Conservation (phyloP, 1,284 basidiomycete species). For the Boletus semigastroideus region DNA sequence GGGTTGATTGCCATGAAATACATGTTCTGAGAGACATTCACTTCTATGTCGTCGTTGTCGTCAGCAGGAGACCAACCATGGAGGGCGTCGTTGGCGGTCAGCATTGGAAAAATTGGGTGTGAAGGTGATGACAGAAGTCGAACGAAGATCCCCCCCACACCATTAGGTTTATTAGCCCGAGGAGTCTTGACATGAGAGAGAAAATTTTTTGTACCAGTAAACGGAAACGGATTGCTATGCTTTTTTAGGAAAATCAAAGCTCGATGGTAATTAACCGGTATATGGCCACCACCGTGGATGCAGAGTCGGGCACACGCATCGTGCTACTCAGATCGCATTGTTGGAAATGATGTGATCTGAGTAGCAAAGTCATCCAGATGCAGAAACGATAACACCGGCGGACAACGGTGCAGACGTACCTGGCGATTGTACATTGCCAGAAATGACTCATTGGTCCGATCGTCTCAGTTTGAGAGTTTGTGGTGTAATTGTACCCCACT, state of each 20-base stretch:
- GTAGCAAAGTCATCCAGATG: neutral
- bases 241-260: no score
- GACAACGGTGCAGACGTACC: neutral
- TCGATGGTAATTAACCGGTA: no score
- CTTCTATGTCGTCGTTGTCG: slow-evolving; percentile 31
- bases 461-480: neutral
- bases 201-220: slow-evolving; percentile 1
- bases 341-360: slow-evolving; percentile 12
- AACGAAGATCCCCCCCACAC: neutral
- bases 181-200: slow-evolving; percentile 1
- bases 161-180: slow-evolving; percentile 11
- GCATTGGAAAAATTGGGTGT: slow-evolving; percentile 9
- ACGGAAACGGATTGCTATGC: slow-evolving; percentile 6
- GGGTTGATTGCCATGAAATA: slow-evolving; percentile 11
- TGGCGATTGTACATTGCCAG: neutral
- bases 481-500: neutral
- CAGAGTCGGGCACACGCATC: no score
- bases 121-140: neutral
- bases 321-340: no score
- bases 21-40: slow-evolving; percentile 22
- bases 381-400: neutral
- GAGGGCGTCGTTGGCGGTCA: slow-evolving; percentile 10
- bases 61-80: slow-evolving; percentile 30
- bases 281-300: no score
- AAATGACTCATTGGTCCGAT: neutral